These are phyloP conservation scores for Peronospora tabacina DNA, from an alignment of 352 stramenopile species.

Conservation along the genomic window DNA sequence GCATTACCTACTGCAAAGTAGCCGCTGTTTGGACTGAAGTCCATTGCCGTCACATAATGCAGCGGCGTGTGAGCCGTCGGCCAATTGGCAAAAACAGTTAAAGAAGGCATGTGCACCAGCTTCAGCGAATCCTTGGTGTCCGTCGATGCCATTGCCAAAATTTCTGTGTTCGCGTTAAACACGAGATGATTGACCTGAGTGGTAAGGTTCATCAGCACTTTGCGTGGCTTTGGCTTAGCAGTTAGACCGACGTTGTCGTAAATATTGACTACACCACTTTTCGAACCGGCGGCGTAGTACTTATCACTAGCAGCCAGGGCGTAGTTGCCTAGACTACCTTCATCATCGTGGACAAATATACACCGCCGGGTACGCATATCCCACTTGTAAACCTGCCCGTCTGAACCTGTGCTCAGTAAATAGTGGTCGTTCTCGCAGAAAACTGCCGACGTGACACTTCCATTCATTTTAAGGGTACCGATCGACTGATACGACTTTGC, in stretches of 20 bases:
- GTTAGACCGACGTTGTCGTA: conserved; percentile 82
- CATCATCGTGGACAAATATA: conserved; percentile 71
- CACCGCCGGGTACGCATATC: conserved; percentile 86
- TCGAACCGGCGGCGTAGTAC: conserved; percentile 88
- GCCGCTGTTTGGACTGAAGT: conserved; percentile 92
- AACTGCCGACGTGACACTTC: conserved; percentile 74
- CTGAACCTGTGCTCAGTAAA: conserved; percentile 90
- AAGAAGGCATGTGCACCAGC: conserved; percentile 91
- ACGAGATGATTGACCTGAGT: conserved; percentile 84
- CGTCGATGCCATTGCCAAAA: conserved; percentile 90
- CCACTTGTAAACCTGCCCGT: conserved; percentile 96
- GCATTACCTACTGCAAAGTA: conserved; percentile 95
- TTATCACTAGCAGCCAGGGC: conserved; percentile 69
- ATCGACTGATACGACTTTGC: conserved; percentile 90
- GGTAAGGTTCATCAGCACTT: conserved; percentile 96
- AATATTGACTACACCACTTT: conserved; percentile 96
- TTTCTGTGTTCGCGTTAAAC: conserved; percentile 92
- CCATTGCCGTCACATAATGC: conserved; percentile 92
- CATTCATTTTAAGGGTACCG: conserved; percentile 95
- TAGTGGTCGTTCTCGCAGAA: conserved; percentile 91
- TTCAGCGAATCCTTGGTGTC: conserved; percentile 91
- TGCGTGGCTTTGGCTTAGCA: conserved; percentile 62
- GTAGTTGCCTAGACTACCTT: conserved; percentile 82
- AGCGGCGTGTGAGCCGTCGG: conserved; percentile 94
- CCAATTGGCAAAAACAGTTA: conserved; percentile 97